Base-by-base conservation (phyloP, 306 rosid species). In the Cucurbita ficifolia region DNA sequence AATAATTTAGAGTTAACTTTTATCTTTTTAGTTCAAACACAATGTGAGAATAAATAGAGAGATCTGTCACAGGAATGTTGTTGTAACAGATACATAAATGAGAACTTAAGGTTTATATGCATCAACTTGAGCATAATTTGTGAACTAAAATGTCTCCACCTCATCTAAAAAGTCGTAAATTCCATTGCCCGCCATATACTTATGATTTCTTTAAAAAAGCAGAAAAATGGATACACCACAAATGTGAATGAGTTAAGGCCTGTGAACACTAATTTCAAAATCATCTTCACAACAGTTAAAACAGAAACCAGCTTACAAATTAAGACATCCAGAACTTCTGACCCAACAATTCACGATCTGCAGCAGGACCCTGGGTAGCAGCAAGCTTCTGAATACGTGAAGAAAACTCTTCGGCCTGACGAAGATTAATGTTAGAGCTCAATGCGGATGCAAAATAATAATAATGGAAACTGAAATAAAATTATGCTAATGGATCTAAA, bases 361-460 rank as follows among this genome's bases (percentile, higher is more conserved):
- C 81, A 21, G 82, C 77, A 54, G 97, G 86, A 54, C 96, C 96
- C 84, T 84, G 89, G 79, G 75, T 88, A 48, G 89, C 81, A 48
- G 89, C 81, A 38, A 93, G 82, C 85, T 84, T 90, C 82, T 93
- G 94, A 76, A 90, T 88, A 43, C 94, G 97, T 4, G 94, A 87
- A 40, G 97, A 87, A 81, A 93, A 93, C 79, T 93, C 98, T 75
- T 87, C 96, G 14, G 97, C 96, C 98, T 93, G 89, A 79, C 45
- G 78, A 38, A 24, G 54, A 75, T 17, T 62, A 67, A 72, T 36
- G 75, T 89, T 79, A 84, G 76, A 33, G 19, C 65, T 81, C 48
- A 3, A 16, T 45, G 57, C 67, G 13, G 61, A 29, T 29, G 3
- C 33, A 2, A 29, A 29, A 29, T 29, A 29, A 29, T 29, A 29